These are phyloP conservation scores for Elongisporangium senticosum DNA, from an alignment of 352 stramenopile species.

Conservation along the genomic window DNA sequence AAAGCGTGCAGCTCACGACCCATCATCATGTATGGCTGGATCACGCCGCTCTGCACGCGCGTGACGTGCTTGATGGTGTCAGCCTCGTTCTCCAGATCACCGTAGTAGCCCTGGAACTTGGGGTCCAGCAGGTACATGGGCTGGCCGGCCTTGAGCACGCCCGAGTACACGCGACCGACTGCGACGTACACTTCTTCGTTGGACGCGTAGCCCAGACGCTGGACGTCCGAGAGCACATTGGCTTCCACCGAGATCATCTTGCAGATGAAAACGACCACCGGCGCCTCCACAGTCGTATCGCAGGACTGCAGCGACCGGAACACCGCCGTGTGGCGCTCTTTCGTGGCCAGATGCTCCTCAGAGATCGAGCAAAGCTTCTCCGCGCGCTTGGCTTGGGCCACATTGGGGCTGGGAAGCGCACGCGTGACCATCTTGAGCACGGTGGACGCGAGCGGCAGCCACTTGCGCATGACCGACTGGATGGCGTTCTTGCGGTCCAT, in stretches of 20 bases:
- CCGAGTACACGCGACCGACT: conserved; percentile 88
- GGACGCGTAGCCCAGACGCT: conserved; percentile 29
- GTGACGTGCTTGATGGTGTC: conserved; percentile 50
- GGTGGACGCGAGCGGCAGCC: conserved; percentile 81
- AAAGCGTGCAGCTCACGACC: conserved; percentile 80
- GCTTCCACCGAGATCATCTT: conserved; percentile 90
- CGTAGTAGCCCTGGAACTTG: conserved; percentile 77
- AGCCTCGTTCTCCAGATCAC: conserved; percentile 22
- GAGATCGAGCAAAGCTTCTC: conserved; percentile 63
- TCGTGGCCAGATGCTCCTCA: conserved; percentile 18
- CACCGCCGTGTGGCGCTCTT: conserved; percentile 26
- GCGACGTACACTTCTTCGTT: conserved; percentile 88
- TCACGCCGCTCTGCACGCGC: conserved; percentile 30
- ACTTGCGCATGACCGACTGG: conserved; percentile 82
- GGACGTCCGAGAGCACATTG: conserved; percentile 77
- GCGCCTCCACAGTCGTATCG: conserved; percentile 43
- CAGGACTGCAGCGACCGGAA: conserved; percentile 58
- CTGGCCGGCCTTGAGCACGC: conserved; percentile 56
- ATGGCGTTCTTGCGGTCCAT: conserved; percentile 55
- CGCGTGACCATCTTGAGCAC: conserved; percentile 91
- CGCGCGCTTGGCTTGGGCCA: conserved; percentile 63
- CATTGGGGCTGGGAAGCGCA: conserved; percentile 66
- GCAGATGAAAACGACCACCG: conserved; percentile 87
- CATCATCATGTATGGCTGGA: conserved; percentile 93
- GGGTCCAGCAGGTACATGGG: conserved; percentile 83